phyloP scores from a whole-genome alignment of 345 rosid species.

The Brassica rapa region DNA sequence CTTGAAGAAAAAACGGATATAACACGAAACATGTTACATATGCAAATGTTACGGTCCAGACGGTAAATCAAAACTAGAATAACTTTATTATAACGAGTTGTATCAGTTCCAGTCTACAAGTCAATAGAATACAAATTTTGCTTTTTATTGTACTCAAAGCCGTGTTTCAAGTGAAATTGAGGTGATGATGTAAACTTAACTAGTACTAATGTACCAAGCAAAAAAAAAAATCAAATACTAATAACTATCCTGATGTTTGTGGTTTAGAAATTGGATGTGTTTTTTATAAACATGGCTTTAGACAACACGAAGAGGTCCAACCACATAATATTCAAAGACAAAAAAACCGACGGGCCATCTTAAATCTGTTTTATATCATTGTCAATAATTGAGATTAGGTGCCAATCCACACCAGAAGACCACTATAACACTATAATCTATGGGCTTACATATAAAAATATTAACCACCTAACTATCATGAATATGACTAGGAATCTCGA shows the following conservation, averaged over 20 bases:
- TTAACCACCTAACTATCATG: conserved; percentile 17
- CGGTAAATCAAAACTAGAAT: background rate
- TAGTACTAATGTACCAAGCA: too few species aligned
- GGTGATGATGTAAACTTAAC: background rate
- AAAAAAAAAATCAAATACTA: too few species aligned
- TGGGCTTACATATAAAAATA: background rate
- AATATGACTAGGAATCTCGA: background rate
- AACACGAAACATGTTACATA: too few species aligned
- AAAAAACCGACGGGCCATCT: background rate
- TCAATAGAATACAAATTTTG: conserved; percentile 4
- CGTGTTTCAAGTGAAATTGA: background rate
- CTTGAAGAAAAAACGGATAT: too few species aligned
- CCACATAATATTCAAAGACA: background rate
- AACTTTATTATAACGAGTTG: background rate
- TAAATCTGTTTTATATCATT: background rate
- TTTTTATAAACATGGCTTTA: conserved; percentile 8
- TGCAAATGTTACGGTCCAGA: too few species aligned
- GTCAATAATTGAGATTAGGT: conserved; percentile 33
- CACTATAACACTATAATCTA: background rate
- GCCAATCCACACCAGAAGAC: background rate
- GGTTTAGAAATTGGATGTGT: background rate
- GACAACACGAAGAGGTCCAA: conserved; percentile 6
- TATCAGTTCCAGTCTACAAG: background rate
- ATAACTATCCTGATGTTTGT: background rate
- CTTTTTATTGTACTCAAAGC: background rate